phyloP scores from a whole-genome alignment of 345 rosid species.

The Sisymbrium irio region DNA sequence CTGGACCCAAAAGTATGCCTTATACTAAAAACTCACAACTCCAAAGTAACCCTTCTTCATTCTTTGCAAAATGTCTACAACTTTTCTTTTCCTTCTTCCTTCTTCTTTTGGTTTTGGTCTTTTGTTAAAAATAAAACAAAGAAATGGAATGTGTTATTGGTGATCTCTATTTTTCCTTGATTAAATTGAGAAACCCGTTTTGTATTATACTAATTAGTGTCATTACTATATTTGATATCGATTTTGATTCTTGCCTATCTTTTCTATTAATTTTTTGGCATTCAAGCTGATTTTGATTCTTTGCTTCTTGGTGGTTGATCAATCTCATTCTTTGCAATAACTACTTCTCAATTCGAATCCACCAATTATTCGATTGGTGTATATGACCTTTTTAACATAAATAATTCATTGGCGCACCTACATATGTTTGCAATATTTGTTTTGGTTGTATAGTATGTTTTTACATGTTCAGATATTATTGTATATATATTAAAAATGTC shows the following conservation, averaged over 20 bases:
- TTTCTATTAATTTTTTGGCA: background rate
- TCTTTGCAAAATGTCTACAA: constrained; percentile 11
- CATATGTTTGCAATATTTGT: background rate
- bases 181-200: constrained; percentile 1
- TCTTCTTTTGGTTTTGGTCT: constrained; percentile 14
- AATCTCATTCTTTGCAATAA: constrained; percentile 25
- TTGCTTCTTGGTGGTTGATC: constrained; percentile 24
- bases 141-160: constrained; percentile 5
- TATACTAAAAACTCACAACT: constrained; percentile 39
- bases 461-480: background rate
- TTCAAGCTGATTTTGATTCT: background rate
- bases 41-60: constrained; percentile 9
- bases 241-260: background rate
- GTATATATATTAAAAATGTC: background rate
- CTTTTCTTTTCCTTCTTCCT: background rate
- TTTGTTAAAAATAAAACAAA: constrained; percentile 20
- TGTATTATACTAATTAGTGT: background rate
- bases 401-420: background rate
- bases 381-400: background rate
- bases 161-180: background rate
- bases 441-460: background rate
- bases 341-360: constrained; percentile 9
- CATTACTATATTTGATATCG: background rate
- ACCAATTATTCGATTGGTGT: constrained; percentile 9
- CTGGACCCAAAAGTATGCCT: constrained; percentile 71